These are phyloP conservation scores for Phialocephala sp. DNA, from an alignment of 2,329 filamentous ascomycete species.

Conservation along the genomic window DNA sequence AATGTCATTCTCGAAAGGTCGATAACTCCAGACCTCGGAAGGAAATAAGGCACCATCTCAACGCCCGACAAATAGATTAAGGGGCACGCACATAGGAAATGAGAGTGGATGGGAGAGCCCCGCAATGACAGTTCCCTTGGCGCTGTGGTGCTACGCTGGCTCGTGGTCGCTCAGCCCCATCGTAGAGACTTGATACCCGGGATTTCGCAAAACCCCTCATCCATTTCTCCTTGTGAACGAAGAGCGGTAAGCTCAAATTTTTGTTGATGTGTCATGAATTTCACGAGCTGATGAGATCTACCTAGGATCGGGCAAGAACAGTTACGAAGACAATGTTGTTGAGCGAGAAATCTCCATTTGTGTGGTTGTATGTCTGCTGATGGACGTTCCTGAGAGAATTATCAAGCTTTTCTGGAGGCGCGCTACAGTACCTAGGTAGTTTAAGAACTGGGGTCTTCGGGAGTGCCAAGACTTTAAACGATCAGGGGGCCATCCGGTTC, in stretches of 20 bases:
- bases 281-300: not conserved
- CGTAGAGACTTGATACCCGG: not conserved
- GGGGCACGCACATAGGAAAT: no score
- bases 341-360: not conserved
- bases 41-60: no score
- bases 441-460: no score
- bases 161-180: no score
- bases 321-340: not conserved
- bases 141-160: no score
- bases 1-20: no score
- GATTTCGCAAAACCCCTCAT: conserved; percentile 1
- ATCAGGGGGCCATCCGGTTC: not conserved
- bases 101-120: no score
- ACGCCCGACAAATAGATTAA: no score
- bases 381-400: not conserved
- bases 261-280: conserved; percentile 1
- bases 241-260: not conserved
- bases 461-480: not conserved
- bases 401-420: not conserved
- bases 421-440: no score
- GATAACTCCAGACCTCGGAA: no score
- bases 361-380: not conserved
- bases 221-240: not conserved
- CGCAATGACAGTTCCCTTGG: no score
- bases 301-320: not conserved